Base-by-base conservation (phyloP, 2,329 filamentous ascomycete species). In the Neopestalotiopsis sp. region DNA sequence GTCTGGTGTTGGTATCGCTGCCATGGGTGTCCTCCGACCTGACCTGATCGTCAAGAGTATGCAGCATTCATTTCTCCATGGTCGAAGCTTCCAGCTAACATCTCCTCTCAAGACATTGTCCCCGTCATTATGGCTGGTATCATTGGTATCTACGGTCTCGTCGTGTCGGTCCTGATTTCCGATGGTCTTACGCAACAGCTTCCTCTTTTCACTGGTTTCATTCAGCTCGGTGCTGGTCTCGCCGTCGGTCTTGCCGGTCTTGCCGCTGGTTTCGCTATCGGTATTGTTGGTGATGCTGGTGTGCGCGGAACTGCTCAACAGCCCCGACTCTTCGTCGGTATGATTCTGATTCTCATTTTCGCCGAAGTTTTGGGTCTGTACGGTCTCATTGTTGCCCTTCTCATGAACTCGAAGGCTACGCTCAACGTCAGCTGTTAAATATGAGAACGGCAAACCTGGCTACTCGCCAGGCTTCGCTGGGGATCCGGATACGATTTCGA, bases 111-210 rank as follows among this genome's bases (percentile, higher is more conserved):
- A 98, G 95, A 98, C 89, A 98, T 98, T 83, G 95, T 98, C 74
- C 96, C 96, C 82, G 96, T 98, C 84, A 97, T 99, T 91, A 99
- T 99, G 96, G 96, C 96, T 88, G 96, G 96, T 98, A 99, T 99
- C 85, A 98, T 99, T 85, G 96, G 94, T 92, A 98, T 99, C 84
- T 99, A 96, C 86, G 93, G 93, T 78, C 89, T 96, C 74, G 93
- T 96, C 84, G 93, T 95, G 71, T 95, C 93, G 20, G 93, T 96
- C 81, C 85, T 96, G 78, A 94, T 96, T 80, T 94, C 93, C 79
- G 92, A 94, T 81, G 90, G 90, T 77, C 86, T 96, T 73, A 87
- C 86, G 76, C 92, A 95, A 83, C 80, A 89, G 73, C 84, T 92
- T 71, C 87, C 93, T 70, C 88, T 96, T 71, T 95, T 92, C 84